Evolutionary conservation across 148 eudicot genomes (phyloP), one percentile per base, ranked within the genome.

Genomic region (Cornus suecica): DNA sequence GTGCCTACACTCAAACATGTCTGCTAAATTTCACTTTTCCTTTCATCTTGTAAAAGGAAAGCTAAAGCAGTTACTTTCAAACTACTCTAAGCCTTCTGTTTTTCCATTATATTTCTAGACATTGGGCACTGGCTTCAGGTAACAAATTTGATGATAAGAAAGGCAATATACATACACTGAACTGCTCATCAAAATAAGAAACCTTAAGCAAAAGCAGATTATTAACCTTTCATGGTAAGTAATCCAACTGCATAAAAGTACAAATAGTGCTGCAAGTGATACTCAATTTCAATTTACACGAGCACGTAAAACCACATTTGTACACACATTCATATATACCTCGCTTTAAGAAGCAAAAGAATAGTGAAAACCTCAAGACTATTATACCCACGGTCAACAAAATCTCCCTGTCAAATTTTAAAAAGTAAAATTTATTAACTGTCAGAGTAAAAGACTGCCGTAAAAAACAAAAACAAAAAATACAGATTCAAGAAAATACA

Each of bases 331-430:
- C 69, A 10, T 58, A 24, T 73, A 74, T 82, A 95, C 99, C 99
- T 92, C 74, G 99, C 99, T 91, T 95, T 95, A 61, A 95, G 97
- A 80, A 95, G 99, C 88, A 95, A 88, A 83, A 95, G 96, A 70
- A 92, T 92, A 25, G 99, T 92, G 84, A 95, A 92, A 72, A 92
- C 99, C 84, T 95, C 99, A 79, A 95, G 89, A 88, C 97, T 95
- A 86, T 92, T 92, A 81, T 95, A 95, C 56, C 99, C 97, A 24
- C 99, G 97, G 73, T 95, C 97, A 86, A 95, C 99, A 86, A 91
- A 95, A 83, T 95, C 99, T 71, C 99, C 99, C 99, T 95, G 89
- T 71, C 70, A 87, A 56, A 52, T 71, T 48, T 84, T 23, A 51
- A 24, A n/a, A n/a, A 56, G 41, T 71, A 75, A 74, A 42, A 68